Percentiles rank a stretch among this genome's conserved stretches.
phyloP scores from a whole-genome alignment of 148 eudicot species.

The Heliosperma pusillum region DNA sequence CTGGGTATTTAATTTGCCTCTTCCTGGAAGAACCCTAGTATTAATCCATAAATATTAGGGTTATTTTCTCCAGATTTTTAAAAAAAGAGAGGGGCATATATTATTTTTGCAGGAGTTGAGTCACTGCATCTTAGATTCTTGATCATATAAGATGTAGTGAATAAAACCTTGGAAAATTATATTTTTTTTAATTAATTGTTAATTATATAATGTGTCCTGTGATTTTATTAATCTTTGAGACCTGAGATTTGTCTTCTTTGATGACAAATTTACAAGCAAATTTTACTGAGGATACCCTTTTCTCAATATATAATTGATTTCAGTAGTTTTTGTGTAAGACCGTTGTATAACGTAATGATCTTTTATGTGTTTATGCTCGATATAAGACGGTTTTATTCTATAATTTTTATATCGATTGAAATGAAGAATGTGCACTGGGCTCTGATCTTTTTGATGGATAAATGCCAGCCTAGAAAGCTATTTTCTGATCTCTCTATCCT shows the following conservation, averaged over 20 bases:
- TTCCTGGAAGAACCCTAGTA: slow-evolving; percentile 28
- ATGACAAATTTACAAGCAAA: slow-evolving; percentile 38
- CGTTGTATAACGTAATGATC: no score
- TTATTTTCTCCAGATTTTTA: slow-evolving; percentile 18
- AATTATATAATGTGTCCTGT: slow-evolving; percentile 11
- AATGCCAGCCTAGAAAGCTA: slow-evolving; percentile 38
- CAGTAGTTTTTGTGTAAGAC: no score
- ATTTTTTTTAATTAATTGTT: background rate
- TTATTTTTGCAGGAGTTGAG: slow-evolving; percentile 35
- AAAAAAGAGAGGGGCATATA: slow-evolving; percentile 24
- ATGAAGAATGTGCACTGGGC: slow-evolving; percentile 44
- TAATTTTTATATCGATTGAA: background rate
- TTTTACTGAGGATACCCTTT: slow-evolving; percentile 27
- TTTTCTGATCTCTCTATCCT: slow-evolving; percentile 21
- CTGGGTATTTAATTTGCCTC: slow-evolving; percentile 15
- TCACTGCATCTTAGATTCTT: slow-evolving; percentile 21
- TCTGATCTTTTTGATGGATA: slow-evolving; percentile 33
- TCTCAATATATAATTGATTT: background rate
- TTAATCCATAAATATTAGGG: background rate
- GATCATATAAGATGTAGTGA: slow-evolving; percentile 24
- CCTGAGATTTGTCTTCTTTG: slow-evolving; percentile 35
- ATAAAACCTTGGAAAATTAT: slow-evolving; percentile 30
- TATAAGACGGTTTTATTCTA: background rate
- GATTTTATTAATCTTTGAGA: slow-evolving; percentile 42
- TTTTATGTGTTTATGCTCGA: no score